These are phyloP conservation scores for Trametes meyenii DNA, from an alignment of 768 basidiomycete species.

Conservation along the genomic window DNA sequence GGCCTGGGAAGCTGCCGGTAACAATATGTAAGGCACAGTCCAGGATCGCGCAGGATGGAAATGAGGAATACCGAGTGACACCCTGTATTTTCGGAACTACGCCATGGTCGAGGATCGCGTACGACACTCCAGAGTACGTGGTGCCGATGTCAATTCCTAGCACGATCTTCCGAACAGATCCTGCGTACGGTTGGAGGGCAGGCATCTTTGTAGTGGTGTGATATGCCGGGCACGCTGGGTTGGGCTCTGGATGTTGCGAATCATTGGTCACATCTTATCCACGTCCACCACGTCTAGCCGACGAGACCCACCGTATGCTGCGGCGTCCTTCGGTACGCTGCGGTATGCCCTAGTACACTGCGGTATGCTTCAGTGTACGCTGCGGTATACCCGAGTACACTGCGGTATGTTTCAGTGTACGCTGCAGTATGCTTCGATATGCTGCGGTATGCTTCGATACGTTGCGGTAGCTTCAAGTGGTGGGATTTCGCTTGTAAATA, in stretches of 20 bases:
- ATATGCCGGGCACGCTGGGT: neutral
- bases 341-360: no score
- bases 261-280: no score
- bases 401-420: no score
- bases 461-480: no score
- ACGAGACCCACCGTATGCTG: no score
- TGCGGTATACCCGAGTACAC: no score
- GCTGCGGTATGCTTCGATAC: no score
- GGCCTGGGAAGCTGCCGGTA: conserved; percentile 41
- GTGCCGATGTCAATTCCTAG: conserved; percentile 58
- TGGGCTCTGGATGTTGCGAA: neutral
- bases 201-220: neutral
- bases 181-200: conserved; percentile 38
- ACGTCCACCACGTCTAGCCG: no score
- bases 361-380: no score
- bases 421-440: no score
- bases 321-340: no score
- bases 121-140: conserved; percentile 53
- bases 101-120: conserved; percentile 42
- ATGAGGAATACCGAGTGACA: conserved; percentile 34
- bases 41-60: neutral
- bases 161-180: conserved; percentile 45
- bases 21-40: neutral
- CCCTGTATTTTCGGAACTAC: conserved; percentile 48
- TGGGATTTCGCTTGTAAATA: no score